phyloP scores from a whole-genome alignment of 257 asterid genomes.

The Cordia subcordata region DNA sequence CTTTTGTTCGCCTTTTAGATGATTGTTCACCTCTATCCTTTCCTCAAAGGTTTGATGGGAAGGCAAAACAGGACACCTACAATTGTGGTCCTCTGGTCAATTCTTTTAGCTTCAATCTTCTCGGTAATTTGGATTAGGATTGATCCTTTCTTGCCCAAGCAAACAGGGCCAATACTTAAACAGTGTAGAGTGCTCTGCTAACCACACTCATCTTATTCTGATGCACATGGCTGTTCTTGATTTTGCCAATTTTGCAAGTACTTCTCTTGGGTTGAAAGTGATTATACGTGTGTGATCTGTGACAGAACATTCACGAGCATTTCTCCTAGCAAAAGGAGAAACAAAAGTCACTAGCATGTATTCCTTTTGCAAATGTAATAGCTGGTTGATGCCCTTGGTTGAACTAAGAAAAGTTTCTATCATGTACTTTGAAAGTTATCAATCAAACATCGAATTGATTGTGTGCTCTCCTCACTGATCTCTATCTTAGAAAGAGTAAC shows the following conservation, averaged over 20 bases:
- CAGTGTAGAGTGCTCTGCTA: constrained; percentile 82
- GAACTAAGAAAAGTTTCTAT: background rate
- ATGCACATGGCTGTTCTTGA: constrained; percentile 15
- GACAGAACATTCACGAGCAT: constrained; percentile 6
- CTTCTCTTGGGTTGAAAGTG: constrained; percentile 15
- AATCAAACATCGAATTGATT: background rate
- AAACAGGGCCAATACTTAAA: constrained; percentile 77
- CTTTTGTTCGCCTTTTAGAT: constrained; percentile 86
- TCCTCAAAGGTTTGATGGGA: constrained; percentile 86
- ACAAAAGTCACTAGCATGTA: constrained; percentile 17
- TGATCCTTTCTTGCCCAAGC: constrained; percentile 86
- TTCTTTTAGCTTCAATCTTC: constrained; percentile 74
- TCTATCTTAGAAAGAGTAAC: background rate
- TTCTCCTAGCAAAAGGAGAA: background rate
- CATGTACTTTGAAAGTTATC: background rate
- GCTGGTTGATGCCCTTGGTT: constrained; percentile 11
- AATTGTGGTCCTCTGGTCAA: constrained; percentile 79
- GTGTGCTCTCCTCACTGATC: background rate
- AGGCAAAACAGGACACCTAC: constrained; percentile 85
- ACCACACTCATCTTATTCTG: constrained; percentile 9
- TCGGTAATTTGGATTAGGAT: constrained; percentile 82
- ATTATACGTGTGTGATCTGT: constrained; percentile 5
- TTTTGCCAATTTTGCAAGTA: constrained; percentile 27
- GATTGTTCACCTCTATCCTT: constrained; percentile 80
- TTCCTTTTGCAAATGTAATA: constrained; percentile 15